Evolutionary conservation across 2,329 filamentous ascomycete species (phyloP).

Genomic region (Aspergillus brunneoviolaceus): DNA sequence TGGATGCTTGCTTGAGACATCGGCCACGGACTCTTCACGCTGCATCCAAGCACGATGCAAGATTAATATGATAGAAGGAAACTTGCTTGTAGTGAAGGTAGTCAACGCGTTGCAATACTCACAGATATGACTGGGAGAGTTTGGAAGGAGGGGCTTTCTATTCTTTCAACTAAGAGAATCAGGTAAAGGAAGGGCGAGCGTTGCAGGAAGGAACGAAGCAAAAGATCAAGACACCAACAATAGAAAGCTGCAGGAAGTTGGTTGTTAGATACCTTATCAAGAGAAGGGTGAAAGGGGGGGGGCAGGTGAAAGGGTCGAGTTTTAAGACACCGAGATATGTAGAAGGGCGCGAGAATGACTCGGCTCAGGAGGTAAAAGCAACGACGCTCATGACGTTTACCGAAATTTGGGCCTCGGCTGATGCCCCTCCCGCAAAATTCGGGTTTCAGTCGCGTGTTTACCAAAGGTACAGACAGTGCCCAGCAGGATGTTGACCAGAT

Average conservation of each 20-base stretch:
- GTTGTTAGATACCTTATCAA: neutral
- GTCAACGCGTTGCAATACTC: neutral
- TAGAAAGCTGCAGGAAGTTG: no score
- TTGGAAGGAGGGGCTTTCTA: neutral
- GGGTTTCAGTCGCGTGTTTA: neutral
- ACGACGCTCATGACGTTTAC: conserved; percentile 39
- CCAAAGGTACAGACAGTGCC: neutral
- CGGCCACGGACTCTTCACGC: neutral
- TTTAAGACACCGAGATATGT: conserved; percentile 9
- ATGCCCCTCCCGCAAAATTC: conserved; percentile 8
- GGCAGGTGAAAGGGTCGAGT: conserved; percentile 9
- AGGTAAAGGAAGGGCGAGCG: neutral
- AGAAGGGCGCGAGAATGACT: conserved; percentile 28
- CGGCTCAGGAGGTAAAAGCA: conserved; percentile 25
- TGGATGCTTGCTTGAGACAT: conserved; percentile 45
- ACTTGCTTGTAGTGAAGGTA: neutral
- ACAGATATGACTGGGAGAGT: neutral
- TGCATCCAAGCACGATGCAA: neutral
- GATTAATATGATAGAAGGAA: neutral
- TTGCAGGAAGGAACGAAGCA: neutral
- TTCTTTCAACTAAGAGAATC: neutral
- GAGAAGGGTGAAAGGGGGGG: conserved; percentile 5
- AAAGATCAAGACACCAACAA: no score
- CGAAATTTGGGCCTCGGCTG: conserved; percentile 38
- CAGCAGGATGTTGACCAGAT: neutral